Evolutionary conservation across 2,329 filamentous ascomycete species (phyloP), one percentile per base, ranked within the genome.

Genomic region (Camillea tinctor): DNA sequence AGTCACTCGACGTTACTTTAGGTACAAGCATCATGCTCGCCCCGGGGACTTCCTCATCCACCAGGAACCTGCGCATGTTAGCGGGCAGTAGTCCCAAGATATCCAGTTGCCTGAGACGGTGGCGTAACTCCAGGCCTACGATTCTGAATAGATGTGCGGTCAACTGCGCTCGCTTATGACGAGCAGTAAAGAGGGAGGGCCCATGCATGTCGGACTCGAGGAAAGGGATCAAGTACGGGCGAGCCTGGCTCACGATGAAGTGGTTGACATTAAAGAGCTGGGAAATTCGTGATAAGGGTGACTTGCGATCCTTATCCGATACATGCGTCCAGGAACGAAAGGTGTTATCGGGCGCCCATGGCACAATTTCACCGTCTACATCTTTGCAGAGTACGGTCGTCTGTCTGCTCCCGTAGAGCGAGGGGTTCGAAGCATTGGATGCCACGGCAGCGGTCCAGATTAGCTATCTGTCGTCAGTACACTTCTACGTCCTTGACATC

Each of bases 251-350:
- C 66, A 98, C 88, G 65, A 98, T 92, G 76, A 96, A 97, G 78
- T 97, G 93, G 72, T 97, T 96, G 56, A 96, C 91, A 72, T 96
- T 96, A 82, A 95, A 95, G 11, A 94, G 84, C 76, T 94, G 90
- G 6, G 89, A 86, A 26, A 95, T 88, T 48, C 91, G 85, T 57
- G 86, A 82, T 1, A 95, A 82, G 1, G 84, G 84, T 0, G 82
- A 83, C 69, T 85, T 88, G 50, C 86, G 86, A 63, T 91, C 88
- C 50, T 82, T 82, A 73, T 89, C 88, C 6, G 83, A 84, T 20
- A 84, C 82, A 60, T 85, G 82, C 4, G 87, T 87, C 84, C 88
- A 90, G 50, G 89, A 85, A n/a, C 81, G 84, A 71, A 90, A 90
- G 55, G 86, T 84, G 60, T 88, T 80, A 21, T 82, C 81, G 6